These are phyloP conservation scores for Cardiosporidium cionae DNA, from an alignment of 169 alveolate species.

Conservation along the genomic window DNA sequence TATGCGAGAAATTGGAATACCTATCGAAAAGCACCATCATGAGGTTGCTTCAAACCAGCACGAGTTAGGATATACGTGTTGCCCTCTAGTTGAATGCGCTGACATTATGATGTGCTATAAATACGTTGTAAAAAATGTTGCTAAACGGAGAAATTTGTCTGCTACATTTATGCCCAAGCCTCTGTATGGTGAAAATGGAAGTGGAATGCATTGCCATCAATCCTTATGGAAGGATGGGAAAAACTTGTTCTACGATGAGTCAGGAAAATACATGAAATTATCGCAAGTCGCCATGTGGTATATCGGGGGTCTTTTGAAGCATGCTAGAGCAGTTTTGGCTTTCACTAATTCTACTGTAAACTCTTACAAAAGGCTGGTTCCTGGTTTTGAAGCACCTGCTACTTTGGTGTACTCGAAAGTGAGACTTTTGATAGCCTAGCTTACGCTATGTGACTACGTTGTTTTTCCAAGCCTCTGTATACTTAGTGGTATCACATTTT, in stretches of 20 bases:
- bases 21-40: constrained; percentile 65
- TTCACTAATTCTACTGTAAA: constrained; percentile 57
- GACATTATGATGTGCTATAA: constrained; percentile 41
- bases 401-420: constrained; percentile 46
- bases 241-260: constrained; percentile 51
- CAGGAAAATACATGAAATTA: constrained; percentile 43
- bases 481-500: background rate
- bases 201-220: constrained; percentile 60
- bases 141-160: constrained; percentile 45
- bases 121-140: constrained; percentile 50
- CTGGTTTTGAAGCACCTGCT: constrained; percentile 63
- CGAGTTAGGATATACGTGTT: constrained; percentile 45
- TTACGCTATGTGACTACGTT: background rate
- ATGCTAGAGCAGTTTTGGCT: constrained; percentile 59
- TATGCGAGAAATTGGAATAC: constrained; percentile 41
- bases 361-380: constrained; percentile 61
- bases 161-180: constrained; percentile 75
- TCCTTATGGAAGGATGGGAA: constrained; percentile 60
- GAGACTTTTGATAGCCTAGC: no score
- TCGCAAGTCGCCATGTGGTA: constrained; percentile 50
- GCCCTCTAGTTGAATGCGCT: constrained; percentile 26
- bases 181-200: constrained; percentile 50
- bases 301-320: constrained; percentile 60
- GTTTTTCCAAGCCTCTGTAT: background rate
- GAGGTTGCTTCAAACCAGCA: constrained; percentile 64